These are phyloP conservation scores for Vitis hybrid DNA, from an alignment of 177 flowering plant genomes.

Conservation along the genomic window DNA sequence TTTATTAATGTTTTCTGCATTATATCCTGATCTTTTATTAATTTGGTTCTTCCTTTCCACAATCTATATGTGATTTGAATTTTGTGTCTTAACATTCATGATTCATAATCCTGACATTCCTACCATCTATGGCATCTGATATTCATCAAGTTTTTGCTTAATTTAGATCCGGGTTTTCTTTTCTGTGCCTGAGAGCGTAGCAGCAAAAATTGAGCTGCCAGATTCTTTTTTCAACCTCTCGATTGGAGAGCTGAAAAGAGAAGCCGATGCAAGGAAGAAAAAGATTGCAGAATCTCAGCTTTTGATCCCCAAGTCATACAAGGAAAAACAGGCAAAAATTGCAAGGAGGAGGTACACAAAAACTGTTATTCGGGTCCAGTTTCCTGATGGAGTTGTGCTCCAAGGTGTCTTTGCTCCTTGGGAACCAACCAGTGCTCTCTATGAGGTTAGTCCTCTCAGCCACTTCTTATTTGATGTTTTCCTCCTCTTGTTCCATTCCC, in stretches of 20 bases:
- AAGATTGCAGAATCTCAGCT: constrained; percentile 89
- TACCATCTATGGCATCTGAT: constrained; percentile 11
- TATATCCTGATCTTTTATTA: background rate
- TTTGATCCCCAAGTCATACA: constrained; percentile 80
- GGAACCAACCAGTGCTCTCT: constrained; percentile 76
- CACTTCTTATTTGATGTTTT: background rate
- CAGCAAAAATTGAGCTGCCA: constrained; percentile 75
- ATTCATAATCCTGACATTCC: background rate
- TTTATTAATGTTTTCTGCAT: background rate
- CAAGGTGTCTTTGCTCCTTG: constrained; percentile 81
- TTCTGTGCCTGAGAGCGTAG: constrained; percentile 76
- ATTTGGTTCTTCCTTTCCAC: background rate
- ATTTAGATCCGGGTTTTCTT: constrained; percentile 73
- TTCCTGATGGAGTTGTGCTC: constrained; percentile 92
- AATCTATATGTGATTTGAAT: background rate
- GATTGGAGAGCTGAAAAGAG: constrained; percentile 69
- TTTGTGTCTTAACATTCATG: background rate
- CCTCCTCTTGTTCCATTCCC: background rate
- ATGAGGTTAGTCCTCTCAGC: constrained; percentile 61
- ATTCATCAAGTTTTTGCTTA: constrained; percentile 8
- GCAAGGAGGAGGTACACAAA: constrained; percentile 59
- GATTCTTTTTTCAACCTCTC: constrained; percentile 82
- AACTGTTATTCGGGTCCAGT: constrained; percentile 76
- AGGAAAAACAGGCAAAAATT: constrained; percentile 89
- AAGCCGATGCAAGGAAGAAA: constrained; percentile 77